phyloP scores from a whole-genome alignment of 1,284 basidiomycete genomes.

The Pseudozyma sp. region DNA sequence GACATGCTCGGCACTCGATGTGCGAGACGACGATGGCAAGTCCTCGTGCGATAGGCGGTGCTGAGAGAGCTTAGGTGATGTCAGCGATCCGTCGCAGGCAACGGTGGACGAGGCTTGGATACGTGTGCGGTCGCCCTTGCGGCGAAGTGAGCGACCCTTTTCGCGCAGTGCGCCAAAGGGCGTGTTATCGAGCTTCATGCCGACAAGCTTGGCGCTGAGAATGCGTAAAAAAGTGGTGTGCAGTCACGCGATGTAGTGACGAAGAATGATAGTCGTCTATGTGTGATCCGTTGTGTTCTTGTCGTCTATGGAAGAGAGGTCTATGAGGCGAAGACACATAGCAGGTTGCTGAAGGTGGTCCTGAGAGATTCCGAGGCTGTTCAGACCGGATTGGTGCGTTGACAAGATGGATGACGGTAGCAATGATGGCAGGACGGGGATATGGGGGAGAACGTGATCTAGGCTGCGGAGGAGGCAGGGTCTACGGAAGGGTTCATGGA shows the following conservation, averaged over 20 bases:
- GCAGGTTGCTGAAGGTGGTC: not conserved
- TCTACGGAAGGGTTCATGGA: too few species aligned
- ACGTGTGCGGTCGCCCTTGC: slow-evolving; percentile 32
- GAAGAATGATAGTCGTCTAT: not conserved
- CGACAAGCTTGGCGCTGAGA: slow-evolving; percentile 3
- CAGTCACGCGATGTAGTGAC: slow-evolving; percentile 3
- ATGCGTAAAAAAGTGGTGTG: not conserved
- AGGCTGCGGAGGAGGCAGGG: too few species aligned
- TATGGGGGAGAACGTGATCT: too few species aligned
- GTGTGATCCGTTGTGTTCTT: slow-evolving; percentile 1
- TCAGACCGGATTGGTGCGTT: too few species aligned
- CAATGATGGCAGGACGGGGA: too few species aligned
- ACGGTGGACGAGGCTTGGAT: slow-evolving; percentile 28
- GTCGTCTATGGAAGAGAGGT: not conserved
- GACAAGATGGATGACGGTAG: too few species aligned
- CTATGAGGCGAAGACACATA: slow-evolving; percentile 11
- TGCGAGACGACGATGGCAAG: slow-evolving; percentile 11
- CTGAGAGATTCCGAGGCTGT: not conserved
- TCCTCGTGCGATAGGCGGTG: slow-evolving; percentile 24
- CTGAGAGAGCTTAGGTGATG: slow-evolving; percentile 18
- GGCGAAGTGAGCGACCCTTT: slow-evolving; percentile 31
- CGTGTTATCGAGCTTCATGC: slow-evolving; percentile 41
- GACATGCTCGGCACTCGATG: slow-evolving; percentile 19
- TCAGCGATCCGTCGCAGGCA: slow-evolving; percentile 19
- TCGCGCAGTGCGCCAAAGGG: slow-evolving; percentile 30